Evolutionary conservation across 2,329 filamentous ascomycete genomes (phyloP), one percentile per base, ranked within the genome.

Genomic region (Colletotrichum orbiculare): DNA sequence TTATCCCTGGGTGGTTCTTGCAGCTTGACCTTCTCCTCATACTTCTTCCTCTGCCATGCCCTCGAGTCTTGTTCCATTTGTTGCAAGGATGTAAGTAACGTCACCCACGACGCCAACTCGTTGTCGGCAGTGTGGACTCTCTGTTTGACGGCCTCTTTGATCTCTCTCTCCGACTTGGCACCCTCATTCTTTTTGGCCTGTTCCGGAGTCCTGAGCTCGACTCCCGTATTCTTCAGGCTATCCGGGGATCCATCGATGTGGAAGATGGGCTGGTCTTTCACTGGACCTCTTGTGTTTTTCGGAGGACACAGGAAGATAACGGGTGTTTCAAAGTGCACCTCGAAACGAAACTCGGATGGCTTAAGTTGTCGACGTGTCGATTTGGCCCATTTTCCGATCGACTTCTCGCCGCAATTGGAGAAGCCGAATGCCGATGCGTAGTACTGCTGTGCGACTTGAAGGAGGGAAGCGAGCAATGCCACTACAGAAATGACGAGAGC

Each of bases 51-150:
- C 61, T 83, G 80, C 85, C 85, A 87, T 3, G 72, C 66, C n/a
- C 74, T 70, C 5, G 84, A 86, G 13, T 79, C 74, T 0, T 69
- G 59, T 69, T 87, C 85, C 78, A 86, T 84, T 13, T 72, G 71
- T 59, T 87, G 84, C 0, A 86, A 70, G 10, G 81, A 78, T 4
- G 78, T 79, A n/a, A 87, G 75, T 10, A 87, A 72, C 7, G 78
- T 77, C 4, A 84, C 76, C 85, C 85, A 87, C 1, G 84, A 85
- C 3, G 83, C 83, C n/a, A 80, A 74, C 70, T 87, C 85, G 59
- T 86, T 85, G 68, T 87, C 83, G 6, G 84, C 83, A 2, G 85
- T 87, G 66, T 85, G 83, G 0, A 87, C 77, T 2, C 55, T 46
- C 13, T 64, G 61, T 34, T 55, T 64, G 34, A 34, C 42, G 11